These are phyloP conservation scores for Candida jianshihensis DNA, from an alignment of 805 yeast species.

Conservation along the genomic window DNA sequence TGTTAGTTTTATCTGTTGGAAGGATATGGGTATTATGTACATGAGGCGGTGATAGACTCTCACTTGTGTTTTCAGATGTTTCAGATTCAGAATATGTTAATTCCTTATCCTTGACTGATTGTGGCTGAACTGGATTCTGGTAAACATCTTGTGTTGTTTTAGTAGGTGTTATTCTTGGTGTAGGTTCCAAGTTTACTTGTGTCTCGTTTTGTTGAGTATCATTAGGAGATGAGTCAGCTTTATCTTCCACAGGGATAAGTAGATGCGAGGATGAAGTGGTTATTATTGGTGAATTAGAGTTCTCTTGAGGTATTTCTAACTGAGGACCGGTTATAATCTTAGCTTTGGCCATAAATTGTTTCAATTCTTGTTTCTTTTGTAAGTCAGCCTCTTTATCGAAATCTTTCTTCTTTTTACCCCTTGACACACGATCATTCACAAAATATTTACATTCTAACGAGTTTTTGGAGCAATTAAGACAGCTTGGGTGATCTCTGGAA, in stretches of 20 bases:
- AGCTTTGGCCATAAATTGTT: constrained; percentile 19
- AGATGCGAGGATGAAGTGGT: background rate
- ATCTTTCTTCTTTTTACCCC: constrained; percentile 23
- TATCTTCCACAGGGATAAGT: constrained; percentile 1
- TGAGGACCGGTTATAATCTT: constrained; percentile 7
- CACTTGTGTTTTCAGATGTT: constrained; percentile 15
- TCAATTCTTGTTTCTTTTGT: constrained; percentile 18
- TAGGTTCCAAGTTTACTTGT: constrained; percentile 4
- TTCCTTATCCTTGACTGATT: constrained; percentile 13
- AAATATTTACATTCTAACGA: constrained; percentile 47
- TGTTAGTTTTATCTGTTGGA: constrained; percentile 18
- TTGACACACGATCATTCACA: constrained; percentile 44
- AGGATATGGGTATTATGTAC: constrained; percentile 19
- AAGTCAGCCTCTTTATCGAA: constrained; percentile 17
- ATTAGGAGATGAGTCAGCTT: background rate
- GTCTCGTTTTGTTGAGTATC: background rate
- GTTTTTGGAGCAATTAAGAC: constrained; percentile 42
- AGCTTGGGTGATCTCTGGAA: constrained; percentile 43
- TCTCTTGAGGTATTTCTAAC: background rate
- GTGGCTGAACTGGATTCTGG: constrained; percentile 2
- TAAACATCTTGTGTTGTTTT: background rate
- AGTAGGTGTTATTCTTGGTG: no score
- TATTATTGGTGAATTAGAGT: background rate
- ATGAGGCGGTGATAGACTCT: constrained; percentile 23
- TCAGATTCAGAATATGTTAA: constrained; percentile 21